phyloP scores from a whole-genome alignment of 805 yeast species.

The Myxozyma lipomycoides region DNA sequence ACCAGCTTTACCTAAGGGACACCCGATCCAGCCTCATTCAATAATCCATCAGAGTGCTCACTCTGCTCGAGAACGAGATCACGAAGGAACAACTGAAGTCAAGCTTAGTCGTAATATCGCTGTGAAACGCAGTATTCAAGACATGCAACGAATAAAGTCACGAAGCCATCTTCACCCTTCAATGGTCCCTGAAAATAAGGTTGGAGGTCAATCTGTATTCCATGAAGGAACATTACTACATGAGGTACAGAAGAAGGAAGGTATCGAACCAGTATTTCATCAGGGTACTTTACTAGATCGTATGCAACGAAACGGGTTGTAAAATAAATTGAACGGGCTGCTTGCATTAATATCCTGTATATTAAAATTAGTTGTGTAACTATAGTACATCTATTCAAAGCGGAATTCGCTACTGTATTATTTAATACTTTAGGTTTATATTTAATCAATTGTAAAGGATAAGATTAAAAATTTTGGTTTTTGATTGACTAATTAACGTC shows the following conservation, averaged over 20 bases:
- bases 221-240: neutral
- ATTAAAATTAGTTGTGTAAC: too few relatives aligned
- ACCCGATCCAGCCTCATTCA: neutral
- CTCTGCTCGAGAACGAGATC: neutral
- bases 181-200: neutral
- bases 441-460: too few relatives aligned
- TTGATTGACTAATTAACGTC: too few relatives aligned
- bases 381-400: too few relatives aligned
- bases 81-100: neutral
- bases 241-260: neutral
- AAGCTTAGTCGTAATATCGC: neutral
- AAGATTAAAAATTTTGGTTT: too few relatives aligned
- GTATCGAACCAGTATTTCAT: neutral
- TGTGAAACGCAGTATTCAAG: neutral
- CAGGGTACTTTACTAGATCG: neutral
- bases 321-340: too few relatives aligned
- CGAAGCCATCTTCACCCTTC: neutral
- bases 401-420: too few relatives aligned
- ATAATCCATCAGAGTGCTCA: too few relatives aligned
- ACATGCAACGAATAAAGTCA: neutral
- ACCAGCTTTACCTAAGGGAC: neutral
- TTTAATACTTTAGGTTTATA: too few relatives aligned
- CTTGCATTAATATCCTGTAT: too few relatives aligned
- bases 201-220: neutral
- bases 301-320: neutral